Evolutionary conservation across 2,329 filamentous ascomycete species (phyloP), one percentile per base, ranked within the genome.

Genomic region (Xylariaceae sp.): DNA sequence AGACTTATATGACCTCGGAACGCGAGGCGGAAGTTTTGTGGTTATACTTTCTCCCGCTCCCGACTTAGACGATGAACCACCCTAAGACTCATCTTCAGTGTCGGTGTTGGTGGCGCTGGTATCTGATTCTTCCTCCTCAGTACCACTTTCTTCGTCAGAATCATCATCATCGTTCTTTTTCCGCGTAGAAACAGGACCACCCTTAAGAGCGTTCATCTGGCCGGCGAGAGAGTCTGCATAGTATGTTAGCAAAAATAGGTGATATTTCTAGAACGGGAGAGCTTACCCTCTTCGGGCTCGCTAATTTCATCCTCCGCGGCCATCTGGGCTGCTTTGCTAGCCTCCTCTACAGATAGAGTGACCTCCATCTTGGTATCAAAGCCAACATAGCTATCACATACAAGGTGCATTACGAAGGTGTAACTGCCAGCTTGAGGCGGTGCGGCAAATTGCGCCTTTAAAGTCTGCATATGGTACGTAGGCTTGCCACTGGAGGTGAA

Each of bases 401-500:
- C 81, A 59, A 97, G 79, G 72, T 97, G 88, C 86, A 97, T 89
- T 57, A 92, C 88, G 70, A 99, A 99, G 1, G 89, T 92, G 76
- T 96, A 99, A 72, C 92, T 88, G 39, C 93, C 94, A 4, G 91
- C 84, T 70, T 96, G 90, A 20, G 93, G 92, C 36, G 94, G 94
- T 1, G 94, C 93, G 61, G 93, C 91, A 73, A 99, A 99, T 72
- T 97, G 91, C 72, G 95, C 93, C 80, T 96, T 97, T 67, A 97
- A 80, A 3, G 94, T 99, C 73, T 97, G 92, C 76, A 99, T 87
- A 66, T 92, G 88, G 76, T 91, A 99, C 2, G 94, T 97, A 2
- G 93, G 93, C 70, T 89, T 89, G 64, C 89, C 91, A 58, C 86
- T 81, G 33, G 85, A 85, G 63, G 89, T 86, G 60, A 94, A 89